Evolutionary conservation across 805 yeast genomes (phyloP).

Genomic region (Cephaloascus fragrans): DNA sequence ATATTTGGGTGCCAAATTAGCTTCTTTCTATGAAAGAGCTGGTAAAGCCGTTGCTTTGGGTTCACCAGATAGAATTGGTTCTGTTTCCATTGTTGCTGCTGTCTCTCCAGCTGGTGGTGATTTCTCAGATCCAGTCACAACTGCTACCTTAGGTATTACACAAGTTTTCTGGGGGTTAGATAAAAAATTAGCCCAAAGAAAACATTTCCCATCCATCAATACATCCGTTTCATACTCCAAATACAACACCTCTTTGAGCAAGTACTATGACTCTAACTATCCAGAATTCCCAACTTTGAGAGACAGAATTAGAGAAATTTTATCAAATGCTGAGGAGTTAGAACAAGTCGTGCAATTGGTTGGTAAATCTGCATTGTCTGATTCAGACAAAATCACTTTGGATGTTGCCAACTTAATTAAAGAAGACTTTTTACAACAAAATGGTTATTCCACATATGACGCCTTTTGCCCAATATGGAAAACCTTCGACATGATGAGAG

Average conservation of each 20-base stretch:
- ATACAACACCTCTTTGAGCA: slow-evolving; percentile 80
- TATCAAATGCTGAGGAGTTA: slow-evolving; percentile 94
- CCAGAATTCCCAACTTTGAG: slow-evolving; percentile 90
- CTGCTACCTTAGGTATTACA: slow-evolving; percentile 97
- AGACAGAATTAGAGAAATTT: slow-evolving; percentile 86
- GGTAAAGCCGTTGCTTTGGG: slow-evolving; percentile 95
- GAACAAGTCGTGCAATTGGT: slow-evolving; percentile 99
- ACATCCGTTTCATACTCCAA: slow-evolving; percentile 95
- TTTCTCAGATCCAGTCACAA: slow-evolving; percentile 99
- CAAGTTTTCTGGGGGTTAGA: slow-evolving; percentile 99
- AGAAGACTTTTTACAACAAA: slow-evolving; percentile 98
- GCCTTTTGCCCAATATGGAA: slow-evolving; percentile 99
- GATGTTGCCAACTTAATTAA: slow-evolving; percentile 88
- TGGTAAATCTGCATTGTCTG: slow-evolving; percentile 96
- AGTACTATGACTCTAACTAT: slow-evolving; percentile 75
- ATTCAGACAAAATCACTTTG: slow-evolving; percentile 90
- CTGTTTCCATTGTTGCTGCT: slow-evolving; percentile 99
- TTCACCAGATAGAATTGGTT: slow-evolving; percentile 92
- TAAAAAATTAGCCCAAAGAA: slow-evolving; percentile 97
- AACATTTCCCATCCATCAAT: slow-evolving; percentile 98
- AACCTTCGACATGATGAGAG: slow-evolving; percentile 96
- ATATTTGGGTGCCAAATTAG: slow-evolving; percentile 95
- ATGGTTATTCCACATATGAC: slow-evolving; percentile 97
- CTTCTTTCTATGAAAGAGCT: slow-evolving; percentile 99
- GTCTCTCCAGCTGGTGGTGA: slow-evolving; percentile 99